Base-by-base conservation (phyloP, 352 stramenopile genomes). In the Pythium brachiatum region DNA sequence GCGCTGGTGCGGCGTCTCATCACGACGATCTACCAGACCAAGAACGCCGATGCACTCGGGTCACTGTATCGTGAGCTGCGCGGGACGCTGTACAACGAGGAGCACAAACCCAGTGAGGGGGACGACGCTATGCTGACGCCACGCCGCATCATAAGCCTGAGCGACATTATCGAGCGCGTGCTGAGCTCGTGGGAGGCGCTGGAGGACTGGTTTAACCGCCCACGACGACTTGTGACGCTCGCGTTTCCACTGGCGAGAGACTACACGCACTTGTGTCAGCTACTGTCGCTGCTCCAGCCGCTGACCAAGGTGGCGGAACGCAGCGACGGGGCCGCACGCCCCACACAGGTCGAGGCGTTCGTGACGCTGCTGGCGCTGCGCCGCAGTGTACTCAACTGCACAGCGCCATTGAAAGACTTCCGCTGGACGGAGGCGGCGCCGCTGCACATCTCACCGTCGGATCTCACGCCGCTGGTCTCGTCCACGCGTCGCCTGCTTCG, bases 1-100 rank as follows among this genome's bases (percentile, higher is more conserved):
- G 51, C 69, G 6, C 20, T 73, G 36, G 58, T 71, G 12, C 15
- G 56, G 11, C 47, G 44, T 20, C 64, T 69, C 18, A 47, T 41
- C 25, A 53, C 62, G 27, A 67, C 44, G 2, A 58, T 69, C 25
- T 62, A 51, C 27, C 44, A 75, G 7, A 51, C 62, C 4, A 64
- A 67, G 27, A 29, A 44, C 13, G 59, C 64, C 6, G 27, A 51
- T 7, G 60, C 46, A 7, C 44, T 60, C 27, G 60, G 48, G 0
- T 36, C 31, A 31, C 41, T 70, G 18, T 70, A 72, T 38, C 18
- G 11, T 0, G 26, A 55, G 18, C 39, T 61, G n/a, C 18, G 26
- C 0, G 11, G 43, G 12, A 54, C 13, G 12, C 31, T 62, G 9
- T 31, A 44, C 7, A 20, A 55, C 9, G 29, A 34, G 29, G 29